Percentiles rank a stretch among this genome's conserved stretches.
These are phyloP conservation scores for Jamesozyma lodderae DNA, from an alignment of 805 yeast species.

Conservation along the genomic window DNA sequence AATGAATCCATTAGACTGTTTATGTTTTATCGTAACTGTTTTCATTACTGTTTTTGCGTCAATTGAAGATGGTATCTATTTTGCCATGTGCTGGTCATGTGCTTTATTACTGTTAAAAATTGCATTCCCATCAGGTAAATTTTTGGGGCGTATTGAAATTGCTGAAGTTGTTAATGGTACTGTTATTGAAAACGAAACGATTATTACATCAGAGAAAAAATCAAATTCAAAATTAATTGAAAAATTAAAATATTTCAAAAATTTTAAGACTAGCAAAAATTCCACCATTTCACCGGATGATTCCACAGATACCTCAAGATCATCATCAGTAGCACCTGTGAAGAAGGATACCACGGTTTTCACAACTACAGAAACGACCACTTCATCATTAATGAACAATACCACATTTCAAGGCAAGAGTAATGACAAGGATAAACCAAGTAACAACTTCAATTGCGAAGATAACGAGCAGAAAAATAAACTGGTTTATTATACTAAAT, in stretches of 20 bases:
- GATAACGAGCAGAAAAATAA: constrained; percentile 7
- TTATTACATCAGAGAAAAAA: background rate
- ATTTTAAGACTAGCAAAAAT: too few species aligned
- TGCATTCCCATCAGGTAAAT: constrained; percentile 73
- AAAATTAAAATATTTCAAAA: too few species aligned
- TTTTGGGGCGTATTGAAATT: constrained; percentile 68
- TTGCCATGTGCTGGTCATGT: constrained; percentile 76
- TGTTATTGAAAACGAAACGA: constrained; percentile 25
- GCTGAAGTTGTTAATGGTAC: constrained; percentile 62
- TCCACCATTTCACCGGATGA: too few species aligned
- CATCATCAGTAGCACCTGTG: too few species aligned
- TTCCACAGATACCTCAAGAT: too few species aligned
- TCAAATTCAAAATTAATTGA: too few species aligned
- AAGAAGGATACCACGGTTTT: too few species aligned
- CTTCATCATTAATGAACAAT: too few species aligned
- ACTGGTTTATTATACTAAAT: constrained; percentile 45
- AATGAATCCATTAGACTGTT: constrained; percentile 63
- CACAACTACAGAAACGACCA: too few species aligned
- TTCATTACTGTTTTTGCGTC: constrained; percentile 66
- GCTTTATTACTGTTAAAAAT: constrained; percentile 65
- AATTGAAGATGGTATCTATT: constrained; percentile 85
- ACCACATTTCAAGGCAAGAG: too few species aligned
- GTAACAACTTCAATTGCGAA: background rate
- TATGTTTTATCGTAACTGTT: constrained; percentile 65
- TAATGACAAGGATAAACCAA: too few species aligned